Evolutionary conservation across 2,329 filamentous ascomycete species (phyloP).

Genomic region (Aspergillus fischeri): DNA sequence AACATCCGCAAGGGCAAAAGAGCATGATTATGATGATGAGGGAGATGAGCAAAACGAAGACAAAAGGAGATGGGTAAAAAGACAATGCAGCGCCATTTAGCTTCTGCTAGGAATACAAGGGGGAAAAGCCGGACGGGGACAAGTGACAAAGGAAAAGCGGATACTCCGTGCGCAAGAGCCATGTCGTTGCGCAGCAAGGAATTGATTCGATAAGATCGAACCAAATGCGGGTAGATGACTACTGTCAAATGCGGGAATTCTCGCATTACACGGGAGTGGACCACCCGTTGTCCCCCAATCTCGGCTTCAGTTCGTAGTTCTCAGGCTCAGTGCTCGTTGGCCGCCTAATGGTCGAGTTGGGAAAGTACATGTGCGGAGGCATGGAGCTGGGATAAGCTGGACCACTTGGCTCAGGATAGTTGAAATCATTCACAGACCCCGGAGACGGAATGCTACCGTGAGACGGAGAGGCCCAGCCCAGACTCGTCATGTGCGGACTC

Average conservation of each 20-base stretch:
- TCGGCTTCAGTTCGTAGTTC: conserved; percentile 59
- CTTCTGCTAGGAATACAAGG: conserved; percentile 21
- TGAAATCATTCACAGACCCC: conserved; percentile 67
- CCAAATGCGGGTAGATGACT: neutral
- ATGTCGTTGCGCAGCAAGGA: neutral
- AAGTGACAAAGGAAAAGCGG: conserved; percentile 19
- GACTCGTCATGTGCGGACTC: conserved; percentile 77
- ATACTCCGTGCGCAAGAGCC: neutral
- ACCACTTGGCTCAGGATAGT: conserved; percentile 70
- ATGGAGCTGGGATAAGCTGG: conserved; percentile 44
- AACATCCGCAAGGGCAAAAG: neutral
- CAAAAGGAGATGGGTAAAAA: conserved; percentile 11
- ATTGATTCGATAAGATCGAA: neutral
- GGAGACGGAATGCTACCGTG: conserved; percentile 71
- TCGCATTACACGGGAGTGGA: conserved; percentile 30
- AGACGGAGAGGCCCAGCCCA: conserved; percentile 83
- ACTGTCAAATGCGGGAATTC: neutral
- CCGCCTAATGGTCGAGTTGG: conserved; percentile 63
- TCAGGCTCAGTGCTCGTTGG: conserved; percentile 72
- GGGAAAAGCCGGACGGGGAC: conserved; percentile 17
- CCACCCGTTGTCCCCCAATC: conserved; percentile 34
- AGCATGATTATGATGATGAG: conserved; percentile 11
- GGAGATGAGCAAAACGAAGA: conserved; percentile 10
- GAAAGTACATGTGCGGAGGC: conserved; percentile 67
- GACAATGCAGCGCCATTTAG: conserved; percentile 11